These are phyloP conservation scores for Allium cepa DNA, from an alignment of 106 monocot genomes.

Conservation along the genomic window DNA sequence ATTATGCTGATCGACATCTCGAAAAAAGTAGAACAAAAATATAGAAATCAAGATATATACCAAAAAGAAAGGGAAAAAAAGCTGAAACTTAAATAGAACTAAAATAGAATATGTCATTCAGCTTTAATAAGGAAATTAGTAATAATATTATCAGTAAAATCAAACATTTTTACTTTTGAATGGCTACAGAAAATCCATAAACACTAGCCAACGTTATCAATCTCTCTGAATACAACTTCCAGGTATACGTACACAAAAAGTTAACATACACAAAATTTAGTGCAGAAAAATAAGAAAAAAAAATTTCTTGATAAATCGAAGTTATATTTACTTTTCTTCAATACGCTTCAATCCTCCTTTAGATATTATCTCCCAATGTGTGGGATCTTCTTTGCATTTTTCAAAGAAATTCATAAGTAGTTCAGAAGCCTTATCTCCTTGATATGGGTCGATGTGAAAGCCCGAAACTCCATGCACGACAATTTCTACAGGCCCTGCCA, in stretches of 20 bases:
- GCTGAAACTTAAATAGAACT: no score
- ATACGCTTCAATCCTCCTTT: constrained; percentile 22
- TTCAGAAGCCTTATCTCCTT: constrained; percentile 30
- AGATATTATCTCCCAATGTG: constrained; percentile 27
- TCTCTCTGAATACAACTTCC: constrained; percentile 42
- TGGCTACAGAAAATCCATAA: constrained; percentile 36
- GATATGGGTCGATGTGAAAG: constrained; percentile 36
- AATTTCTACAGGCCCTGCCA: constrained; percentile 35
- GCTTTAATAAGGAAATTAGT: no score
- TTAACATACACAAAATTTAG: background rate
- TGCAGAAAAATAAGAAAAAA: no score
- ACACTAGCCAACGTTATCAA: constrained; percentile 35
- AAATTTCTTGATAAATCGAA: background rate
- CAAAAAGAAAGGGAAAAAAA: no score
- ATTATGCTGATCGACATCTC: no score
- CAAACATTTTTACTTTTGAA: no score
- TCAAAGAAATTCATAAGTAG: constrained; percentile 23
- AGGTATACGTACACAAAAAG: constrained; percentile 16
- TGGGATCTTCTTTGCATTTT: constrained; percentile 21
- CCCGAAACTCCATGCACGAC: constrained; percentile 30
- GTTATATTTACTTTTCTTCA: constrained; percentile 21
- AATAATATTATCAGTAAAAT: no score
- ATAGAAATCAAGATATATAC: no score
- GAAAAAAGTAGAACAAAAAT: no score
- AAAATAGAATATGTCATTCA: no score